Percentiles rank a stretch among this genome's conserved stretches.
Conservation (phyloP, 768 basidiomycete species). For the Tephrocybe sp. region DNA sequence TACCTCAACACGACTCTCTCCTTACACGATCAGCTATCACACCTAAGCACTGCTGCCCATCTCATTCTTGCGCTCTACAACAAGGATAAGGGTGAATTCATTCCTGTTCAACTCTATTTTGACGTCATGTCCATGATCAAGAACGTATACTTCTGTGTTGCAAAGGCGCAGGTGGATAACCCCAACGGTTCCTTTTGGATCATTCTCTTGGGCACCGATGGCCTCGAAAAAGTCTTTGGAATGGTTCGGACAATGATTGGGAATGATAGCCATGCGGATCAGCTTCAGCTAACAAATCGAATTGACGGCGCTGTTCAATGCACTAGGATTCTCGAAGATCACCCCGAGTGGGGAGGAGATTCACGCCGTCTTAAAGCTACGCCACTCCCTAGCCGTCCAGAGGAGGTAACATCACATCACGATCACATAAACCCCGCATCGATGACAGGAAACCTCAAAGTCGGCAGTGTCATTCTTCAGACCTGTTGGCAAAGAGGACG, state of each 20-base stretch:
- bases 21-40: conserved; percentile 29
- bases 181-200: conserved; percentile 30
- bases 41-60: conserved; percentile 14
- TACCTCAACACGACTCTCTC: conserved; percentile 27
- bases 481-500: too few relatives aligned
- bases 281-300: conserved; percentile 11
- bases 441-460: too few relatives aligned
- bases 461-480: too few relatives aligned
- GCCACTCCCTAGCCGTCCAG: too few relatives aligned
- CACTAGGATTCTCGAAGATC: too few relatives aligned
- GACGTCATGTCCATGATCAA: conserved; percentile 37
- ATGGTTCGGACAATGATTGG: conserved; percentile 33
- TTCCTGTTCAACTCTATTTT: conserved; percentile 20
- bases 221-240: conserved; percentile 33
- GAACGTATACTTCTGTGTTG: conserved; percentile 35
- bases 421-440: too few relatives aligned
- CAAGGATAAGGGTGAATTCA: neutral
- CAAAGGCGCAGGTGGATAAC: conserved; percentile 31
- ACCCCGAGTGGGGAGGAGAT: too few relatives aligned
- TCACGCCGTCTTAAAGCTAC: too few relatives aligned
- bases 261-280: conserved; percentile 27
- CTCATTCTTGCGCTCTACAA: too few relatives aligned
- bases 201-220: conserved; percentile 35
- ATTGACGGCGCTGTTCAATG: too few relatives aligned
- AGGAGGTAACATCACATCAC: too few relatives aligned